Percentiles rank a stretch among this genome's conserved stretches.
Evolutionary conservation across 2,329 filamentous ascomycete genomes (phyloP).

Genomic region (Talaromyces atroroseus): DNA sequence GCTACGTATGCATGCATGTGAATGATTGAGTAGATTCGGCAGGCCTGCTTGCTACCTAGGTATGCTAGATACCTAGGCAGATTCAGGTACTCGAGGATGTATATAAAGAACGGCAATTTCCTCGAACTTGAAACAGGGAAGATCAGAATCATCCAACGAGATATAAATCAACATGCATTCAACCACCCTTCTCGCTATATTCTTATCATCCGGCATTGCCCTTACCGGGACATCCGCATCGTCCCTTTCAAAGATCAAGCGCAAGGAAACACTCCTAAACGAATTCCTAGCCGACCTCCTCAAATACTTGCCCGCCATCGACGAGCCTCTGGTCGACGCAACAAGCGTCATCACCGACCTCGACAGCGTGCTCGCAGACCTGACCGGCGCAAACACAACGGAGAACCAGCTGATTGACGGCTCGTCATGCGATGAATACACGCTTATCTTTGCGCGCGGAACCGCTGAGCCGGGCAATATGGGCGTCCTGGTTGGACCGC

Average conservation of each 20-base stretch:
- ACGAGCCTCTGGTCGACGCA: conserved; percentile 7
- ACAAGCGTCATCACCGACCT: conserved; percentile 12
- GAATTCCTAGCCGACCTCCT: conserved; percentile 13
- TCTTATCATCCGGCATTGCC: neutral
- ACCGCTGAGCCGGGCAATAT: conserved; percentile 19
- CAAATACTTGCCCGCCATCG: conserved; percentile 12
- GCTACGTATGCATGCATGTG: neutral
- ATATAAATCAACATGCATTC: neutral
- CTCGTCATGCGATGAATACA: conserved; percentile 15
- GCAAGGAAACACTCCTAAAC: conserved; percentile 11
- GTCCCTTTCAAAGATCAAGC: neutral
- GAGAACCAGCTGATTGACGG: conserved; percentile 13
- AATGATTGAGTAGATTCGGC: no score
- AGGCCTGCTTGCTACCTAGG: no score
- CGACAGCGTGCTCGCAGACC: conserved; percentile 8
- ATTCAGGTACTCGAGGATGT: no score
- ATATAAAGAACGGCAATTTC: no score
- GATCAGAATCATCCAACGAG: neutral
- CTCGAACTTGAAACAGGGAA: no score
- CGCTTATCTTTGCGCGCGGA: conserved; percentile 18
- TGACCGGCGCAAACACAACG: conserved; percentile 15
- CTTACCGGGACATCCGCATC: neutral
- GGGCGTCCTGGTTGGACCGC: conserved; percentile 17
- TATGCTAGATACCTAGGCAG: neutral
- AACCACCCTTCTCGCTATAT: neutral